These are phyloP conservation scores for Sporothrix globosa DNA, from an alignment of 2,329 filamentous ascomycete species.

Conservation along the genomic window DNA sequence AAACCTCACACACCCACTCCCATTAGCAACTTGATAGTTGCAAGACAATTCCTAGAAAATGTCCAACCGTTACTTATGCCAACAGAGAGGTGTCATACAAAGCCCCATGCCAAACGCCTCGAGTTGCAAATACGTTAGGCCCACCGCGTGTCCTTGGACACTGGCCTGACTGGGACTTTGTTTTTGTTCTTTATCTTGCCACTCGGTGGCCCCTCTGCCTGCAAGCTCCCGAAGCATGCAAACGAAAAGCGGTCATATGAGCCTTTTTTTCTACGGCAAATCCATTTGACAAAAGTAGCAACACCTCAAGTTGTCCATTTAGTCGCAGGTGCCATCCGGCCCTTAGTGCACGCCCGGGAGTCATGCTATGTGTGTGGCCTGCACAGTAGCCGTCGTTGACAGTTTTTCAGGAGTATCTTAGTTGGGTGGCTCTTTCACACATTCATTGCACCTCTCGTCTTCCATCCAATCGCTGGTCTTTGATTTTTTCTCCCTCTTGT, in stretches of 20 bases:
- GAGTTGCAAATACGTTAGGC: background rate
- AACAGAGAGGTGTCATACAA: background rate
- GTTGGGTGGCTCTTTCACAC: background rate
- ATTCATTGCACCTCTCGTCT: background rate
- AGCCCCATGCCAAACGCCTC: background rate
- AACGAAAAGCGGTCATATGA: slow-evolving; percentile 22
- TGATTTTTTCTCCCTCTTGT: background rate
- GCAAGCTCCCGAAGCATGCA: background rate
- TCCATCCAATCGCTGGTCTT: background rate
- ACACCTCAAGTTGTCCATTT: background rate
- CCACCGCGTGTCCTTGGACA: background rate
- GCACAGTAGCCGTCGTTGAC: no score
- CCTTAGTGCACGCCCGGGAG: no score
- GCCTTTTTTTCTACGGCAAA: background rate
- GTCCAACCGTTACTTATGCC: background rate
- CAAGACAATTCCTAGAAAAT: background rate
- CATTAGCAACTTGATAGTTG: background rate
- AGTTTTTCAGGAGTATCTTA: no score
- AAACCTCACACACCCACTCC: background rate
- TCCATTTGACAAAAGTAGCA: background rate
- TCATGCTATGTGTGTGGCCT: no score
- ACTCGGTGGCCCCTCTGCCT: background rate
- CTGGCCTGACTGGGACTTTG: no score
- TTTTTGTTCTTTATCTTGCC: background rate
- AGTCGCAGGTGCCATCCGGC: no score